These are phyloP conservation scores for Dioscorea alata DNA, from an alignment of 106 monocot genomes.

Conservation along the genomic window DNA sequence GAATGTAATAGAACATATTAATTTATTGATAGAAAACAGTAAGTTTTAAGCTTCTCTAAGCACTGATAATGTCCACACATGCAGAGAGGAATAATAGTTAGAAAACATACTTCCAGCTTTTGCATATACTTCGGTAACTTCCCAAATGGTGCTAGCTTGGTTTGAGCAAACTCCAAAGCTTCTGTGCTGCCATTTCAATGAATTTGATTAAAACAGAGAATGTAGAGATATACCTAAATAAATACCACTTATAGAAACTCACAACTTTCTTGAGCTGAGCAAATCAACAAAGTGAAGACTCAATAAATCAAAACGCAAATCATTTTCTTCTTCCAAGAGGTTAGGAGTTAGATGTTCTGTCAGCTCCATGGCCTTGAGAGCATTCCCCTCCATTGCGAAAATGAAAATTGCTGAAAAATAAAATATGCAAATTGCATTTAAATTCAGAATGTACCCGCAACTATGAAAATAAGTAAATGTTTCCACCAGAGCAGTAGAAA, in stretches of 20 bases:
- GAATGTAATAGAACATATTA: neutral
- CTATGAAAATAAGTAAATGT: neutral
- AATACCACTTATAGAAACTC: slow-evolving; percentile 8
- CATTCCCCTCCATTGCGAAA: slow-evolving; percentile 75
- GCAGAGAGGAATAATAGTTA: neutral
- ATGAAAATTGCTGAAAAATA: slow-evolving; percentile 59
- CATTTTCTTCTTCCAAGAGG: slow-evolving; percentile 79
- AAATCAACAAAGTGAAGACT: slow-evolving; percentile 90
- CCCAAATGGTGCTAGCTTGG: slow-evolving; percentile 67
- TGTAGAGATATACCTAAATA: neutral
- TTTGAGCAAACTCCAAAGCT: slow-evolving; percentile 96
- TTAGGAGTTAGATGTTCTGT: slow-evolving; percentile 70
- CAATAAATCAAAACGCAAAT: slow-evolving; percentile 90
- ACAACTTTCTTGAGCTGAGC: slow-evolving; percentile 69
- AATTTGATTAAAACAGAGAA: neutral
- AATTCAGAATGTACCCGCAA: neutral
- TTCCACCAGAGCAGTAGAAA: neutral
- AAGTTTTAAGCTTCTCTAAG: neutral
- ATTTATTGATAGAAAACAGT: too few relatives aligned
- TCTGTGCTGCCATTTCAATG: slow-evolving; percentile 64
- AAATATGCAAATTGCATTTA: slow-evolving; percentile 5
- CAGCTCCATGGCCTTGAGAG: slow-evolving; percentile 80
- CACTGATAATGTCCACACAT: neutral
- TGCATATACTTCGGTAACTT: slow-evolving; percentile 65
- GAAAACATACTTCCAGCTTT: slow-evolving; percentile 81